phyloP scores from a whole-genome alignment of 2,329 filamentous ascomycete genomes.

The Penicillium sp. region DNA sequence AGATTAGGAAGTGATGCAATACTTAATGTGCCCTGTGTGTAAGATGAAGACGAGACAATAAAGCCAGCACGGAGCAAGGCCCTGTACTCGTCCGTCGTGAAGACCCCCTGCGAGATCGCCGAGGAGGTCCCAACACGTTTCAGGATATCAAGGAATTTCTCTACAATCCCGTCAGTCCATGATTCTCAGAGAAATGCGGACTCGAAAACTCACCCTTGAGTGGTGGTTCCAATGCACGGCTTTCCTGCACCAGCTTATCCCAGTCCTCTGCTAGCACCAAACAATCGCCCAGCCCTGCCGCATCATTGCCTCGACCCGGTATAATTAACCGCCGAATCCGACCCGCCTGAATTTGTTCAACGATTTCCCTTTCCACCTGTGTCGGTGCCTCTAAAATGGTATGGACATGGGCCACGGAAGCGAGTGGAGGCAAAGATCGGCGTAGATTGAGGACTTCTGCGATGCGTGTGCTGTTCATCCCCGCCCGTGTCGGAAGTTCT shows the following conservation, averaged over 20 bases:
- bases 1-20: slow-evolving; percentile 40
- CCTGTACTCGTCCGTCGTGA: slow-evolving; percentile 48
- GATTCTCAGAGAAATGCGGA: not conserved
- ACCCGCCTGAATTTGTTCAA: slow-evolving; percentile 50
- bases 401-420: slow-evolving; percentile 60
- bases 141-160: slow-evolving; percentile 52
- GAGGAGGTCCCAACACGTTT: slow-evolving; percentile 45
- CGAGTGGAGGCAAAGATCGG: slow-evolving; percentile 54
- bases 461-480: slow-evolving; percentile 62
- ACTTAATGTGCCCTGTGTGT: slow-evolving; percentile 38
- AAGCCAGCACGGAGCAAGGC: slow-evolving; percentile 53
- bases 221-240: slow-evolving; percentile 29
- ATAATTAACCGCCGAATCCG: slow-evolving; percentile 55
- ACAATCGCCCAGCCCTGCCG: slow-evolving; percentile 56
- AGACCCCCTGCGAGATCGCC: slow-evolving; percentile 43
- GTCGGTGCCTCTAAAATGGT: slow-evolving; percentile 56
- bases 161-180: slow-evolving; percentile 21
- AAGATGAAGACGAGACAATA: slow-evolving; percentile 49
- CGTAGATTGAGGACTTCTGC: slow-evolving; percentile 58
- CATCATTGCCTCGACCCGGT: slow-evolving; percentile 55
- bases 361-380: slow-evolving; percentile 58
- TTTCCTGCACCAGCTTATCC: slow-evolving; percentile 43
- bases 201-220: slow-evolving; percentile 31
- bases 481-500: slow-evolving; percentile 53
- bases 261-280: slow-evolving; percentile 54